Evolutionary conservation across 148 eudicot genomes (phyloP), one percentile per base, ranked within the genome.

Genomic region (Silene uniflora): DNA sequence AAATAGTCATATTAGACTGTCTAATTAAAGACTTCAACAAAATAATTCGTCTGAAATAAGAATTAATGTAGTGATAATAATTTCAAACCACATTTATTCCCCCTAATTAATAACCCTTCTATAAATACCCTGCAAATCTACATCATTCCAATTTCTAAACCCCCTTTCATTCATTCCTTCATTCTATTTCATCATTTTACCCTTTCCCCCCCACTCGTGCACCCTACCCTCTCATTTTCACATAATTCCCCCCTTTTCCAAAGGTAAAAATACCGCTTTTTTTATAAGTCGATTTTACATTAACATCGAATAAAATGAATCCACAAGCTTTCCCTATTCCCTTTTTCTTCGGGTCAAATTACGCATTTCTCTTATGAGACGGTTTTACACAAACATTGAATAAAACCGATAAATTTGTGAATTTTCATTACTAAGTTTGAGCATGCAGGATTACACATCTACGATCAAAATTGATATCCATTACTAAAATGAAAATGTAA

Each of bases 181-280:
- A 67, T 17, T 67, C 56, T 39, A 10, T 60, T 35, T 39, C 64
- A 59, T 60, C 52, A 62, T 59, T 19, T 9, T 54, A 32, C 32
- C 19, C 7, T 10, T 10, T 17, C 32, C 32, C 32, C 10, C 23
- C 62, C 82, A 69, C 78, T 55, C 82, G 78, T 79, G 82, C 75
- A 47, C 61, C 54, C 0, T 0, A n/a, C 64, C 58, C 35, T 6
- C 29, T 3, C 19, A 29, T 29, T 13, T 42, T 46, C 44, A 0
- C 44, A 49, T 3, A 32, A 32, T 32, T 27, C 19, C 3, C 47
- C 11, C 70, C 0, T 22, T 74, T 7, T 47, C 65, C 62, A 25
- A 25, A 44, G 35, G 24, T n/a, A 11, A 44, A 69, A 75, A 35
- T 19, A 29, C 54, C 59, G 12, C 25, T 66, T 66, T 56, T 72